phyloP scores from a whole-genome alignment of 2,329 filamentous ascomycete species.

The Chaetomiaceae sp. region DNA sequence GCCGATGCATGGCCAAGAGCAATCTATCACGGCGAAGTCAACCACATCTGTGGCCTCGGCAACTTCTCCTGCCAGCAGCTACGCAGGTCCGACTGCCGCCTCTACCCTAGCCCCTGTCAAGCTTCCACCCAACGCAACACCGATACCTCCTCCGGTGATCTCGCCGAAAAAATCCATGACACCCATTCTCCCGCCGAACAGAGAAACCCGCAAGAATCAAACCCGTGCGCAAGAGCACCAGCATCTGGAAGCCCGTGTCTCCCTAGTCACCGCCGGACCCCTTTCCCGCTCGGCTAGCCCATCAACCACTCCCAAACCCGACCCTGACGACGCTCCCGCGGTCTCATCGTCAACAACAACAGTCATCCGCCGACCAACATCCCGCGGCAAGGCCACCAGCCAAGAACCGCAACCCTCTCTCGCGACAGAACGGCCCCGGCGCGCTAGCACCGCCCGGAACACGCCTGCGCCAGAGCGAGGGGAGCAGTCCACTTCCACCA shows the following conservation, averaged over 20 bases:
- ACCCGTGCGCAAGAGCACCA: conserved; percentile 27
- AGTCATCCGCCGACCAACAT: conserved; percentile 43
- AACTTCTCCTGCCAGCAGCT: conserved; percentile 28
- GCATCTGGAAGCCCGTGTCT: conserved; percentile 13
- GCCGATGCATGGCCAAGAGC: conserved; percentile 30
- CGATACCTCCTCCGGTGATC: conserved; percentile 29
- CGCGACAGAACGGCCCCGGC: conserved; percentile 50
- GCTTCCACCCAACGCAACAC: conserved; percentile 32
- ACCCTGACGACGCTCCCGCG: conserved; percentile 20
- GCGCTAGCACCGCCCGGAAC: conserved; percentile 54
- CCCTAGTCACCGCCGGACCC: conserved; percentile 12
- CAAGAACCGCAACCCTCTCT: conserved; percentile 48
- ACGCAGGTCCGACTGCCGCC: conserved; percentile 21
- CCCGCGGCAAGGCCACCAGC: conserved; percentile 50
- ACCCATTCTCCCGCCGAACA: conserved; percentile 33
- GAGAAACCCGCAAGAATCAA: conserved; percentile 34
- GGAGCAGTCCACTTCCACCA: neutral
- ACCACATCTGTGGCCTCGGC: conserved; percentile 25
- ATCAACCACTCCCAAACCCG: conserved; percentile 33
- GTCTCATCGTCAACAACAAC: conserved; percentile 12
- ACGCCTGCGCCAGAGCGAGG: conserved; percentile 49
- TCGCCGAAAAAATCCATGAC: conserved; percentile 34
- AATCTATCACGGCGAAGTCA: conserved; percentile 28
- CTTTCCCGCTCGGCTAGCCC: conserved; percentile 28
- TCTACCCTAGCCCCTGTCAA: conserved; percentile 25